Evolutionary conservation across 2,329 filamentous ascomycete genomes (phyloP).

Genomic region (Cladosporium sp.): DNA sequence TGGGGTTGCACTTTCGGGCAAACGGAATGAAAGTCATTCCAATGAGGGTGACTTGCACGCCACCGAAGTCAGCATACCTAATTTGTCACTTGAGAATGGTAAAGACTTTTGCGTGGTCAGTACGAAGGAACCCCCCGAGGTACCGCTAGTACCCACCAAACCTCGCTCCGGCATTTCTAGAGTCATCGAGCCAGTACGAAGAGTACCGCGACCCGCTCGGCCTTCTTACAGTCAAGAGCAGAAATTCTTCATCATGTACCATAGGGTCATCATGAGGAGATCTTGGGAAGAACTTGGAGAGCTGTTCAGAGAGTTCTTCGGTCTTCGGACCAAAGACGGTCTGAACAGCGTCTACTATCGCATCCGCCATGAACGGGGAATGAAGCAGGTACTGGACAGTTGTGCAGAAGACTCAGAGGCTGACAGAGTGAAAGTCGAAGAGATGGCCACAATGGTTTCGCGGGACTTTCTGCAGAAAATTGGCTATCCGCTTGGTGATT

Average conservation of each 20-base stretch:
- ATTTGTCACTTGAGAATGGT: background rate
- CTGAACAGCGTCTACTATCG: background rate
- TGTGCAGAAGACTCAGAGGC: background rate
- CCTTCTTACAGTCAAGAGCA: background rate
- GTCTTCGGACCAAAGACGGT: background rate
- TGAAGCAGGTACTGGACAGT: background rate
- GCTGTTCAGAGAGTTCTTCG: background rate
- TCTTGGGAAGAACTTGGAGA: background rate
- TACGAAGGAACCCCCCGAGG: background rate
- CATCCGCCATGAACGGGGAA: background rate
- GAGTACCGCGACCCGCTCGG: background rate
- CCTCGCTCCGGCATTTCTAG: background rate
- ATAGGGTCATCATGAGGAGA: background rate
- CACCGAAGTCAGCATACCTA: background rate
- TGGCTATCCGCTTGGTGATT: background rate
- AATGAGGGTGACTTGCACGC: background rate
- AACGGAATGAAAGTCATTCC: background rate
- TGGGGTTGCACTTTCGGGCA: background rate
- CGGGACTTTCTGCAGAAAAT: background rate
- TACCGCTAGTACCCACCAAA: background rate
- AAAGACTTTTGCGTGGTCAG: background rate
- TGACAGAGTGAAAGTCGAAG: background rate
- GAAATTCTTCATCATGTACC: background rate
- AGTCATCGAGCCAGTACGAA: background rate
- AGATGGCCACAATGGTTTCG: background rate